Percentiles rank a stretch among this genome's conserved stretches.
Conservation (phyloP, 2,329 filamentous ascomycete species). For the Ophiostoma perfectum region DNA sequence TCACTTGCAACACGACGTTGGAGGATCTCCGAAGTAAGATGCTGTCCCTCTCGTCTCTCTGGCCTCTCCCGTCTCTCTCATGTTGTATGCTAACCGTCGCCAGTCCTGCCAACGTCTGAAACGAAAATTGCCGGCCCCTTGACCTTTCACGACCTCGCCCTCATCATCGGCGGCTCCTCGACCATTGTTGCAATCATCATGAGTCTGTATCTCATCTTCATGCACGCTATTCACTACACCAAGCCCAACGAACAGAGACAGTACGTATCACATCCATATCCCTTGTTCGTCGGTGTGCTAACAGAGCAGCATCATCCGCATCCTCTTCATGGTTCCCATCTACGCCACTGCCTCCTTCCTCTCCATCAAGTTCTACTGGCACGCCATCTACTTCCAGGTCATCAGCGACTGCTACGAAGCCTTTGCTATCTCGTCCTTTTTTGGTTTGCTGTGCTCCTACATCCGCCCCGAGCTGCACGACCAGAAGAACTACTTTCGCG, state of each 20-base stretch:
- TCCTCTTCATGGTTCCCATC: constrained; percentile 81
- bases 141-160: constrained; percentile 51
- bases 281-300: constrained; percentile 3
- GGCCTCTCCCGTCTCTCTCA: neutral
- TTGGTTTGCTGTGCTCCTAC: constrained; percentile 75
- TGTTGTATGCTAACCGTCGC: too few species aligned
- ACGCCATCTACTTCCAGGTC: constrained; percentile 76
- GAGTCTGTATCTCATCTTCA: constrained; percentile 53
- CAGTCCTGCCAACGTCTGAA: constrained; percentile 44
- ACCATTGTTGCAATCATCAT: constrained; percentile 47
- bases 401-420: constrained; percentile 83
- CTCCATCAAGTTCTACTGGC: constrained; percentile 66
- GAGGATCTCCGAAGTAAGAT: constrained; percentile 40
- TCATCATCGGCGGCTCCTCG: constrained; percentile 46
- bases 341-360: constrained; percentile 72
- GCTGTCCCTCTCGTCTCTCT: neutral
- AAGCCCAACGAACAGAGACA: constrained; percentile 56
- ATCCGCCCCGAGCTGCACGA: constrained; percentile 69
- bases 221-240: constrained; percentile 57
- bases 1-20: constrained; percentile 41
- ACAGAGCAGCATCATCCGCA: constrained; percentile 66
- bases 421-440: constrained; percentile 82
- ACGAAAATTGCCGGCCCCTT: constrained; percentile 42
- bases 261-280: constrained; percentile 33
- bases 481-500: constrained; percentile 76